Percentiles rank a stretch among this genome's conserved stretches.
These are phyloP conservation scores for Liquidambar formosana DNA, from an alignment of 164 flowering plant species.

Conservation along the genomic window DNA sequence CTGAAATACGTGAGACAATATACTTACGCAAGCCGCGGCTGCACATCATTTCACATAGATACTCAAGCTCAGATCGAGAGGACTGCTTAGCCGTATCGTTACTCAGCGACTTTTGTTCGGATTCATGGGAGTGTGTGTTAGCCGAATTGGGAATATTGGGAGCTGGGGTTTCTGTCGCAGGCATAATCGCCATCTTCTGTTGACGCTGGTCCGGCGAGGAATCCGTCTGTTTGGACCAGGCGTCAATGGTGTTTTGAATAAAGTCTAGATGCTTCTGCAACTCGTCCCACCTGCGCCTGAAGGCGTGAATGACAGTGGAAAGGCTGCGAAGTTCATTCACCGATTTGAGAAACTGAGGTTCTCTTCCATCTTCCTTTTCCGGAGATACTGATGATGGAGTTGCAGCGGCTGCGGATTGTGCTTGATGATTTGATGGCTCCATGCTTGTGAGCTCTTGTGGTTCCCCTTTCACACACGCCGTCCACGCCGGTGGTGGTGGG, in stretches of 20 bases:
- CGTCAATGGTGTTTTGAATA: conserved; percentile 26
- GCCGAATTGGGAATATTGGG: neutral
- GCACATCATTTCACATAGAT: conserved; percentile 35
- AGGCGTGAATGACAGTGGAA: conserved; percentile 33
- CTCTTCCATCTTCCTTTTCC: neutral
- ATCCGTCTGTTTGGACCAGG: conserved; percentile 1
- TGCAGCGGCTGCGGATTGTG: neutral
- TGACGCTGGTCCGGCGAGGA: neutral
- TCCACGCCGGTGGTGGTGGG: neutral
- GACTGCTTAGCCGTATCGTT: neutral
- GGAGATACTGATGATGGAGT: neutral
- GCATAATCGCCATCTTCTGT: neutral
- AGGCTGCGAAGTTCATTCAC: conserved; percentile 28
- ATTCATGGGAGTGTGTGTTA: neutral
- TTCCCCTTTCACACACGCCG: neutral
- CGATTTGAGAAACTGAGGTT: conserved; percentile 9
- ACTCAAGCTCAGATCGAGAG: conserved; percentile 29
- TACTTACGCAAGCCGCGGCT: conserved; percentile 41
- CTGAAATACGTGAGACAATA: conserved; percentile 21
- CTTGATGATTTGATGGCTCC: no score
- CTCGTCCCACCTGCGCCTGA: conserved; percentile 38
- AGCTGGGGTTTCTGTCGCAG: neutral
- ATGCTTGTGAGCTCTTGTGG: no score
- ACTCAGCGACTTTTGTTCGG: neutral
- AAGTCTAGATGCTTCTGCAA: conserved; percentile 45